Base-by-base conservation (phyloP, 352 stramenopile genomes). In the Globisporangium spiculum region DNA sequence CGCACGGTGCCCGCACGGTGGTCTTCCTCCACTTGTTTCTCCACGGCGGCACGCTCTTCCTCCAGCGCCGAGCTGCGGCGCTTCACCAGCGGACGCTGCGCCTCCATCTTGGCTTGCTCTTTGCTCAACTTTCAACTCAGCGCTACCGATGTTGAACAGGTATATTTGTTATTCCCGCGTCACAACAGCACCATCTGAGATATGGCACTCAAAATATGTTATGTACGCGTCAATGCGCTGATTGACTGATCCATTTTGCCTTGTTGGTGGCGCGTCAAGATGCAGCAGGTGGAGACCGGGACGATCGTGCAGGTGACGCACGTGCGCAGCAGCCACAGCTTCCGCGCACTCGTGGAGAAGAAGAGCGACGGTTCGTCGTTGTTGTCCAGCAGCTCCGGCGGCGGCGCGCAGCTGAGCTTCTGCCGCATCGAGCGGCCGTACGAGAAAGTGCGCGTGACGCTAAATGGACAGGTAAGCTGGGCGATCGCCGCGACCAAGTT, bases 381-480 rank as follows among this genome's bases (percentile, higher is more conserved):
- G 4, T 46, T 59, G 18, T 58, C 53, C 36, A 60, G 50, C 61
- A 60, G 53, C 38, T 14, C 52, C 66, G 1, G 30, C 32, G 58
- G 27, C 9, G 18, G 5, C 20, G 68, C 74, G 57, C 69, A 72
- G n/a, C 67, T 89, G 68, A 87, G 79, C 38, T 73, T 94, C 5
- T 88, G 83, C 52, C 79, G 79, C 48, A 58, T 92, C 30, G 76
- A 91, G 57, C 76, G 78, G 18, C 87, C 84, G 32, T 93, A 91
- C 68, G 84, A 93, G 73, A 91, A 91, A 72, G 76, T 94, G 27
- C 85, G 86, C n/a, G 79, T 93, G 52, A 79, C 84, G 41, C 79
- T 92, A 30, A 92, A 88, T 34, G 80, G 79, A 38, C 69, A 83
- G 34, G 83, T 89, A 26, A 79, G 65, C 32, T 94, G 85, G 83